These are phyloP conservation scores for Penicillium glabrum DNA, from an alignment of 2,329 filamentous ascomycete species.

Conservation along the genomic window DNA sequence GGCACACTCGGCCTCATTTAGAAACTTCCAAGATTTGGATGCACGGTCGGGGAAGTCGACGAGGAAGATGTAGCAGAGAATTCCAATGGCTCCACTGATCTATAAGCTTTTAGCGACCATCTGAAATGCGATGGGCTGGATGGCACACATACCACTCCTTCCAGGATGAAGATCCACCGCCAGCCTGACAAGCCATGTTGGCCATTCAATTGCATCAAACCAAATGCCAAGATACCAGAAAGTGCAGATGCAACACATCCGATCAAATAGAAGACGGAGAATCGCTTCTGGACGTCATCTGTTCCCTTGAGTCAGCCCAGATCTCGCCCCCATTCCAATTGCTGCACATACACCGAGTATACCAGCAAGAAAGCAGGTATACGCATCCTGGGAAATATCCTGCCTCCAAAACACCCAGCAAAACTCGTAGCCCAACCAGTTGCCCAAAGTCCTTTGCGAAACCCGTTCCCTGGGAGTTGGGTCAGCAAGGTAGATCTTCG, in stretches of 20 bases:
- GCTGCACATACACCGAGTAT: conserved; percentile 47
- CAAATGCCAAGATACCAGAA: conserved; percentile 48
- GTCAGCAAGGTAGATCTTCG: neutral
- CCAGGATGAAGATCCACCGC: conserved; percentile 59
- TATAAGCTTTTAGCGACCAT: conserved; percentile 2
- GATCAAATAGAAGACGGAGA: conserved; percentile 51
- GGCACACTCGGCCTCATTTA: conserved; percentile 41
- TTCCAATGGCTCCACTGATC: conserved; percentile 29
- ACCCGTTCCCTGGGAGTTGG: conserved; percentile 25
- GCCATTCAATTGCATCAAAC: conserved; percentile 44
- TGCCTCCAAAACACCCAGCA: conserved; percentile 31
- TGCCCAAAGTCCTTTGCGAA: conserved; percentile 30
- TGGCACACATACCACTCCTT: conserved; percentile 42
- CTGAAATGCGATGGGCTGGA: neutral
- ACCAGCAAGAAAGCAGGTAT: conserved; percentile 74
- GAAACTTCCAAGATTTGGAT: conserved; percentile 34
- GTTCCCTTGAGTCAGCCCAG: conserved; percentile 7
- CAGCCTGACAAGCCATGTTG: conserved; percentile 46
- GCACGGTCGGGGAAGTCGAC: conserved; percentile 38
- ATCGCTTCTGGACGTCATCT: conserved; percentile 33
- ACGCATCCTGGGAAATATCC: conserved; percentile 70
- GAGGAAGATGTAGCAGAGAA: conserved; percentile 36
- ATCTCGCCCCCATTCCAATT: neutral
- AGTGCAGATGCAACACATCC: conserved; percentile 50
- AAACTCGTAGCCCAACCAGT: conserved; percentile 25